A percentile compares a stretch with the other conserved stretches of the same genome.
phyloP scores from a whole-genome alignment of 164 flowering plant genomes.

The Stephania japonica region DNA sequence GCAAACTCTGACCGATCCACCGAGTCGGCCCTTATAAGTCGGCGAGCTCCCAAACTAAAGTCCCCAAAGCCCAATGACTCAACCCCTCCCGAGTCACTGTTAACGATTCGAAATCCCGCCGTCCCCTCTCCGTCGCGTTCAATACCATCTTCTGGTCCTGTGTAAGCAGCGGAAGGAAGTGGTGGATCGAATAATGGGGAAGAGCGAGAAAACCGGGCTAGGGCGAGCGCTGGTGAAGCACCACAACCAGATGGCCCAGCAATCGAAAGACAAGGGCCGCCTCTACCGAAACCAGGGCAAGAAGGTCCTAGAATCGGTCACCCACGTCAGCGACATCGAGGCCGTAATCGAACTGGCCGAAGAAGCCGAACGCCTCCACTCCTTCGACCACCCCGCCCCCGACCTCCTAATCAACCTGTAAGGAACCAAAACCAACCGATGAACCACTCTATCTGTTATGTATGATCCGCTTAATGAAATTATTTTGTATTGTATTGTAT shows the following conservation, averaged over 20 bases:
- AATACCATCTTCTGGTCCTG: too few species aligned
- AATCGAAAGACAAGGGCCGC: constrained; percentile 71
- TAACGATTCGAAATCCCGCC: too few species aligned
- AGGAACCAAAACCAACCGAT: constrained; percentile 7
- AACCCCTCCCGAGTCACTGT: too few species aligned
- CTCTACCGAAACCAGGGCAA: constrained; percentile 46
- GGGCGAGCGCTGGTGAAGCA: constrained; percentile 92
- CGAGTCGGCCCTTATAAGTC: too few species aligned
- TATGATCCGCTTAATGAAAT: background rate
- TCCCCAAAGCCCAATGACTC: too few species aligned
- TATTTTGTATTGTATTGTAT: background rate
- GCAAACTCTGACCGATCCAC: too few species aligned
- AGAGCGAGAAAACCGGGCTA: constrained; percentile 60
- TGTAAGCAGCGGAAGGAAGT: too few species aligned
- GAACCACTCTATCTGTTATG: background rate
- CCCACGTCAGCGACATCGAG: constrained; percentile 80
- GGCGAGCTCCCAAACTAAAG: too few species aligned
- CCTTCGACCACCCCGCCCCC: constrained; percentile 38
- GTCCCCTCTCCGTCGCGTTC: too few species aligned
- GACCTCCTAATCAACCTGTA: constrained; percentile 52
- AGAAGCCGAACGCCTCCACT: constrained; percentile 49
- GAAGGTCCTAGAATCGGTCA: constrained; percentile 76
- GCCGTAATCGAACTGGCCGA: constrained; percentile 78
- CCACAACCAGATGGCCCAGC: constrained; percentile 75
- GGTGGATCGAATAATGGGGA: constrained; percentile 36